Evolutionary conservation across 495 filamentous ascomycete genomes (phyloP).

Genomic region (Penicillium verhagenii): DNA sequence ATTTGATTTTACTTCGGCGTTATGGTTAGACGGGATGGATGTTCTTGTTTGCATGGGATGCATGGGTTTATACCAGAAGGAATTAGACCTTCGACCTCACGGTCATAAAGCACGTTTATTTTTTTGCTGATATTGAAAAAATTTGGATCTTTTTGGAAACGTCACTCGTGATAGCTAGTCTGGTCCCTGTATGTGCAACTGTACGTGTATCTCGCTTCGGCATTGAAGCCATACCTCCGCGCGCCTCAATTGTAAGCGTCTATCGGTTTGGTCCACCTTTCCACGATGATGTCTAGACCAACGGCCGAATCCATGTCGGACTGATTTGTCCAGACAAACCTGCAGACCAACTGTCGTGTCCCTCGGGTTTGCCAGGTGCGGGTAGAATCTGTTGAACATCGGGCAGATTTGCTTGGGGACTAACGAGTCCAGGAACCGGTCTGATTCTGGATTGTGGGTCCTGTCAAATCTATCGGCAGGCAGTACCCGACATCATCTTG

Average conservation of each 20-base stretch:
- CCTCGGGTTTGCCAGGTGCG: constrained; percentile 9
- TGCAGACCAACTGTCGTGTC: constrained; percentile 11
- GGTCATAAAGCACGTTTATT: constrained; percentile 38
- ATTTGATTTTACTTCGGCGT: constrained; percentile 30
- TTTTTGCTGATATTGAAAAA: constrained; percentile 27
- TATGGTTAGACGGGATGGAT: constrained; percentile 45
- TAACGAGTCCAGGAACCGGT: constrained; percentile 26
- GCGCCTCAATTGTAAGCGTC: constrained; percentile 12
- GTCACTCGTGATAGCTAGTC: no score
- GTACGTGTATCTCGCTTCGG: constrained; percentile 13
- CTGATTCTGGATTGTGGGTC: constrained; percentile 19
- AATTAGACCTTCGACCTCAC: constrained; percentile 46
- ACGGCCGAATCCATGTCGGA: background rate
- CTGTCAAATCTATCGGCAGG: constrained; percentile 15
- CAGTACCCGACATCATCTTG: constrained; percentile 22
- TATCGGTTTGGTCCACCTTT: constrained; percentile 4
- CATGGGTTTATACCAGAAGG: constrained; percentile 49
- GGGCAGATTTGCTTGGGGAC: constrained; percentile 31
- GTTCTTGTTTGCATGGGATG: constrained; percentile 34
- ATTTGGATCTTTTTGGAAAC: constrained; percentile 20
- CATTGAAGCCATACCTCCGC: constrained; percentile 21
- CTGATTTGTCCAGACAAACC: background rate
- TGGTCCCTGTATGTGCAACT: no score
- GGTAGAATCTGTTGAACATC: constrained; percentile 14
- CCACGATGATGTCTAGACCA: constrained; percentile 11